Base-by-base conservation (phyloP, 352 stramenopile species). In the Phytopythium helicoides region DNA sequence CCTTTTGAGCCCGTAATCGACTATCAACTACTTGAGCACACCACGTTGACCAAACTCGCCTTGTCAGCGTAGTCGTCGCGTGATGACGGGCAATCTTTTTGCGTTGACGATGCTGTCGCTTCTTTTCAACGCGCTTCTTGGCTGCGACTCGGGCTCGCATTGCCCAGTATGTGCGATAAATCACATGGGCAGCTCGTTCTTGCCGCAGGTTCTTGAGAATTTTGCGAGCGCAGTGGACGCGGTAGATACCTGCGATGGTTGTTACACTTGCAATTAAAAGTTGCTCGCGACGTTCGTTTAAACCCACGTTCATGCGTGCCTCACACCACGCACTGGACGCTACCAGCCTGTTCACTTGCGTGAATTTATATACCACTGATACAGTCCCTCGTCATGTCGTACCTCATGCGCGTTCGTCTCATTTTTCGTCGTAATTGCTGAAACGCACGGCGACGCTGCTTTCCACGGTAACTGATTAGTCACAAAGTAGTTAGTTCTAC, bases 261-360 rank as follows among this genome's bases (percentile, higher is more conserved):
- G 21, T 51, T 0, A 66, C 58, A 18, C 59, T 69, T 12, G 28
- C 34, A 1, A 63, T 25, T 57, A 62, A 69, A 6, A 54, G 19
- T 21, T 60, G 40, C 10, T 56, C 37, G 19, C 68, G 64, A 1
- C 66, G 56, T 23, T 41, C 45, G 15, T 54, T 41, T 14, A 64
- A 66, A 5, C 50, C 51, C 12, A 31, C 45, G 39, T 75, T 75
- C 61, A 86, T 80, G 16, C 74, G 68, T 4, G 70, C 54, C 26
- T 71, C 77, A 26, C 74, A 83, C 1, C 41, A 45, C 15, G 78
- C 71, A 8, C 62, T 66, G 2, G 71, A 81, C 10, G 62, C 35
- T 9, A 71, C 47, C 26, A 72, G 52, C 19, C 66, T 76, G 28
- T 21, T 36, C 9, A 33, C 19, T 37, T 22, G 21, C 28, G n/a